Conservation (phyloP, 495 filamentous ascomycete genomes). For the Penicillium psychrofluorescens region DNA sequence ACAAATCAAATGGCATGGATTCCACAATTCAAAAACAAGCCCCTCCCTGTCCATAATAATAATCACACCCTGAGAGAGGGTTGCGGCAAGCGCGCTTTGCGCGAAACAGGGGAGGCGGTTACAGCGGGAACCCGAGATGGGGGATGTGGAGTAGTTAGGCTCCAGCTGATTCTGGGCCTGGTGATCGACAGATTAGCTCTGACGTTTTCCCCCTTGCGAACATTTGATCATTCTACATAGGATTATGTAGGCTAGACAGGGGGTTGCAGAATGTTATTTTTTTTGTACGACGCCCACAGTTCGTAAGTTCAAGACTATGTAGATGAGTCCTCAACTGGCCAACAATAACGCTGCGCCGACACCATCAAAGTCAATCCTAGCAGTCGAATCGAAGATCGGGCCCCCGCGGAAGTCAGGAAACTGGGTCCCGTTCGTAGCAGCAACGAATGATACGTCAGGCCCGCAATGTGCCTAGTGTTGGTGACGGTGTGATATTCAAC, state of each 20-base stretch:
- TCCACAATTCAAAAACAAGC: background rate
- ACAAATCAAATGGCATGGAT: background rate
- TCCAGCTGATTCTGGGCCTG: conserved; percentile 5
- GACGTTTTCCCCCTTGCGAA: too few species aligned
- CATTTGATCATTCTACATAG: too few species aligned
- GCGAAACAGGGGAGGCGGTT: conserved; percentile 29
- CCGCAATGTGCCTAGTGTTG: conserved; percentile 4
- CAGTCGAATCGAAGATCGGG: background rate
- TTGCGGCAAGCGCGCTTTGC: conserved; percentile 41
- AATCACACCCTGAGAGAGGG: background rate
- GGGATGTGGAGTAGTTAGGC: background rate
- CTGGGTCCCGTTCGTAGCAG: conserved; percentile 4
- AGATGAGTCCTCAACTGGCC: too few species aligned
- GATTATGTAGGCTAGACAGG: too few species aligned
- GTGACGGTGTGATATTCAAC: conserved; percentile 14
- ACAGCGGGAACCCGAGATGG: conserved; percentile 32
- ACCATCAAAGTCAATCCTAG: too few species aligned
- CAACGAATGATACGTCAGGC: conserved; percentile 13
- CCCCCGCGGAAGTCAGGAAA: conserved; percentile 7
- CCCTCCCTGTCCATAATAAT: background rate
- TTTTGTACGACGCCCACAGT: too few species aligned
- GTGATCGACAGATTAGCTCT: conserved; percentile 5
- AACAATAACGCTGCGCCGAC: background rate
- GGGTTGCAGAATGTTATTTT: too few species aligned
- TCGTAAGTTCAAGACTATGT: too few species aligned